Base-by-base conservation (phyloP, 768 basidiomycete genomes). In the Dentipellis fragilis region DNA sequence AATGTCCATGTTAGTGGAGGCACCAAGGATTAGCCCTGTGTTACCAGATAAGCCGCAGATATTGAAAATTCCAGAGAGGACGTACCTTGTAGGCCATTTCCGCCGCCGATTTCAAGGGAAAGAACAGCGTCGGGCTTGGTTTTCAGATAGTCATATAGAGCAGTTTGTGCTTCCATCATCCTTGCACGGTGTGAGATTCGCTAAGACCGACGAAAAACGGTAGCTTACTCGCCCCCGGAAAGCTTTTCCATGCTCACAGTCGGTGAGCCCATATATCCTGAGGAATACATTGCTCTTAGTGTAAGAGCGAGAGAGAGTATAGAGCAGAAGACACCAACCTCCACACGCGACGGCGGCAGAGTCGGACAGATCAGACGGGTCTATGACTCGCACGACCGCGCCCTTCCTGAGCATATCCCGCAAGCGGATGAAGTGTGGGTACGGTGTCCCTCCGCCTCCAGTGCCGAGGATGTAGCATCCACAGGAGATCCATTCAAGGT, bases 381-480 rank as follows among this genome's bases (percentile, higher is more conserved):
- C 78, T 19, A 80, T 62, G 10, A 81, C 72, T 16, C 73, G 70
- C 49, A 80, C 70, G 4, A 61, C 62, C 5, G 69, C 68, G 5
- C 82, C 83, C 21, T 71, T 68, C 4, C 81, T 72, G 1, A 84
- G 66, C 57, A 81, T 71, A 59, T 83, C 78, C 38, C 80, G 71
- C 8, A 75, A 67, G 60, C 74, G 74, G 3, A 83, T 65, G 61
- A 75, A 83, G 1, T 71, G 65, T 16, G 77, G 75, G 58, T 80
- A 74, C 0, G 84, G 79, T 2, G 76, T 74, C 7, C 83, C 84
- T 2, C 84, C 84, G 29, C 84, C 84, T 2, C 84, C 83, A 16
- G 76, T 78, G 0, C 83, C 84, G 1, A 85, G 70, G 40, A 85
- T 71, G 40, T 79, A 80, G 52, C 82, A 83, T 34, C 84, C 84